These are phyloP conservation scores for Baorangia bicolor DNA, from an alignment of 768 basidiomycete genomes.

Conservation along the genomic window DNA sequence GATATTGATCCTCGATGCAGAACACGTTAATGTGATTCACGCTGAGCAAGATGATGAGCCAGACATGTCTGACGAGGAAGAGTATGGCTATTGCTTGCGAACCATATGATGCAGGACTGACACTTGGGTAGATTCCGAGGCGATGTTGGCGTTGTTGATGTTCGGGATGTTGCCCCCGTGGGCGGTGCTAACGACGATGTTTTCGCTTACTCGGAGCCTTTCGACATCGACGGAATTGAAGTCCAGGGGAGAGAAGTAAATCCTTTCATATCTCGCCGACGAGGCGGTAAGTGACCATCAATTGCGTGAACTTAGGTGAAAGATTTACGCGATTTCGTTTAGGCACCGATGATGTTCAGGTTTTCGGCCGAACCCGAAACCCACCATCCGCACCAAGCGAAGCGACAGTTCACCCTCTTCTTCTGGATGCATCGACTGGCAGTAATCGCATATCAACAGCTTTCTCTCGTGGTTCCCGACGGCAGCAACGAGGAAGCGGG, in stretches of 20 bases:
- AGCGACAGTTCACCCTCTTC: slow-evolving; percentile 77
- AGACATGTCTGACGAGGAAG: slow-evolving; percentile 68
- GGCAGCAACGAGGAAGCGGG: slow-evolving; percentile 54
- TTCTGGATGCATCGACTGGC: slow-evolving; percentile 58
- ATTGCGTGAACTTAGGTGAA: background rate
- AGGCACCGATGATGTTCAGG: slow-evolving; percentile 55
- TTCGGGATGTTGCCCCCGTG: slow-evolving; percentile 31
- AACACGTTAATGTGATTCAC: slow-evolving; percentile 58
- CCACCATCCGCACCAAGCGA: slow-evolving; percentile 55
- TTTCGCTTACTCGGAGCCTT: slow-evolving; percentile 55
- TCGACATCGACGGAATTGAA: slow-evolving; percentile 44
- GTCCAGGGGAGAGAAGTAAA: slow-evolving; percentile 42
- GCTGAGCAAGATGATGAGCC: slow-evolving; percentile 61
- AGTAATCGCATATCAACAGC: slow-evolving; percentile 44
- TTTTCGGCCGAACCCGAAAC: slow-evolving; percentile 64
- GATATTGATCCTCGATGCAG: slow-evolving; percentile 24
- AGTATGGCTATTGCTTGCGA: slow-evolving; percentile 38
- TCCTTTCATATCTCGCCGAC: slow-evolving; percentile 53
- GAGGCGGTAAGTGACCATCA: slow-evolving; percentile 34
- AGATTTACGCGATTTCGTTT: slow-evolving; percentile 1
- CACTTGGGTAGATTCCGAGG: slow-evolving; percentile 36
- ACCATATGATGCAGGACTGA: slow-evolving; percentile 14
- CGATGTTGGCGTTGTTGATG: slow-evolving; percentile 40
- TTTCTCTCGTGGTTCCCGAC: slow-evolving; percentile 50
- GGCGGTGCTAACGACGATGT: slow-evolving; percentile 43